phyloP scores from a whole-genome alignment of 306 rosid species.

The Lathyrus tuberosus region DNA sequence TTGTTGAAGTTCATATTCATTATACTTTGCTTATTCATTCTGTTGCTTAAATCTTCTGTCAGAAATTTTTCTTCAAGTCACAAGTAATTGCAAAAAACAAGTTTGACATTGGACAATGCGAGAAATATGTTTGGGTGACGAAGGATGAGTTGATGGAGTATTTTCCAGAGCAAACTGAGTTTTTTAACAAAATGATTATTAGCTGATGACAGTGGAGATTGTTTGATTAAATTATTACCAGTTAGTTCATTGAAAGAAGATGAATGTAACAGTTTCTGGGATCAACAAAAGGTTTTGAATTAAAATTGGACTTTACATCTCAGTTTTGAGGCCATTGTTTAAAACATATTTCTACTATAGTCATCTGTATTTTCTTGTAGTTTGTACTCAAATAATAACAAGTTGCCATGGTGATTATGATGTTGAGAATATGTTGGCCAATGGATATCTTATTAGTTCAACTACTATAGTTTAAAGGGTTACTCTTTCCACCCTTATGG shows the following conservation, averaged over 20 bases:
- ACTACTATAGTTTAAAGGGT: no score
- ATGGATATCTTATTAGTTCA: constrained; percentile 2
- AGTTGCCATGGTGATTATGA: constrained; percentile 24
- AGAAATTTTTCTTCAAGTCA: constrained; percentile 89
- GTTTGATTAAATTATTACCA: constrained; percentile 12
- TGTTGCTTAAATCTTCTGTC: constrained; percentile 37
- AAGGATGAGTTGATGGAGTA: constrained; percentile 84
- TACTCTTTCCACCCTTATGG: no score
- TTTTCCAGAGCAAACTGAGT: constrained; percentile 79
- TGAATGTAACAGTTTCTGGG: constrained; percentile 6
- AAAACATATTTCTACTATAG: not conserved
- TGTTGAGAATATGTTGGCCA: constrained; percentile 14
- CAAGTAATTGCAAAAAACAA: constrained; percentile 81
- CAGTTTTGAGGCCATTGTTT: not conserved
- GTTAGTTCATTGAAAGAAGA: constrained; percentile 15
- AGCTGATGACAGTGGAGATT: constrained; percentile 51
- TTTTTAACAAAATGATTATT: constrained; percentile 79
- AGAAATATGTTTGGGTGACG: constrained; percentile 89
- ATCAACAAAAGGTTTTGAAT: not conserved
- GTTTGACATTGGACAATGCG: constrained; percentile 59
- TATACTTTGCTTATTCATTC: constrained; percentile 19
- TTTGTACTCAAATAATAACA: constrained; percentile 22
- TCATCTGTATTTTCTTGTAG: constrained; percentile 26
- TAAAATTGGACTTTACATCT: constrained; percentile 5
- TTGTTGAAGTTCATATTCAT: constrained; percentile 36